Conservation (phyloP, 2,329 filamentous ascomycete genomes). For the Neospermospora avenae region DNA sequence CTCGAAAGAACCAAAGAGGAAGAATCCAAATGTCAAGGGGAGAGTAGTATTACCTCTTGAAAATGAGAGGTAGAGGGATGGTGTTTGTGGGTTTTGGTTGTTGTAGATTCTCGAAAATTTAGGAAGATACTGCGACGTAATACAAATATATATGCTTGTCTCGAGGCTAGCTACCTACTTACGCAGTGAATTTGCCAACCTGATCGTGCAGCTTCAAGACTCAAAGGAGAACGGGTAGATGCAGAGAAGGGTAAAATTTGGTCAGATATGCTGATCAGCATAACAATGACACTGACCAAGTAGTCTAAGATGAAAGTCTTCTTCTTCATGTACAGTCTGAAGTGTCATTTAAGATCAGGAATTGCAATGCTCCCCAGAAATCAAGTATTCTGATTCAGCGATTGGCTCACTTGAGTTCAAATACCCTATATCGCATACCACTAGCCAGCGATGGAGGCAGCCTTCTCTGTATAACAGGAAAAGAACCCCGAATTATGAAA, state of each 20-base stretch:
- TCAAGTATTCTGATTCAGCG: not conserved
- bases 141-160: not conserved
- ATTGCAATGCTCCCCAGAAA: too few relatives aligned
- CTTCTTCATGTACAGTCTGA: too few relatives aligned
- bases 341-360: too few relatives aligned
- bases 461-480: not conserved
- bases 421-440: not conserved
- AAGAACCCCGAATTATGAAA: not conserved
- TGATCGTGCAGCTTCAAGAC: not conserved
- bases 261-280: too few relatives aligned
- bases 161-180: not conserved
- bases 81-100: not conserved
- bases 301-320: too few relatives aligned
- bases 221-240: too few relatives aligned
- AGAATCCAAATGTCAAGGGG: not conserved
- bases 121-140: not conserved
- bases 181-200: not conserved
- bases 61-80: not conserved
- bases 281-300: too few relatives aligned
- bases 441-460: too few relatives aligned
- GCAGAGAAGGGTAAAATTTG: too few relatives aligned
- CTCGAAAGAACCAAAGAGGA: not conserved
- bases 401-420: not conserved
- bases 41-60: not conserved
- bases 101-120: not conserved